phyloP scores from a whole-genome alignment of 768 basidiomycete genomes.

The Tremella fuciformis region DNA sequence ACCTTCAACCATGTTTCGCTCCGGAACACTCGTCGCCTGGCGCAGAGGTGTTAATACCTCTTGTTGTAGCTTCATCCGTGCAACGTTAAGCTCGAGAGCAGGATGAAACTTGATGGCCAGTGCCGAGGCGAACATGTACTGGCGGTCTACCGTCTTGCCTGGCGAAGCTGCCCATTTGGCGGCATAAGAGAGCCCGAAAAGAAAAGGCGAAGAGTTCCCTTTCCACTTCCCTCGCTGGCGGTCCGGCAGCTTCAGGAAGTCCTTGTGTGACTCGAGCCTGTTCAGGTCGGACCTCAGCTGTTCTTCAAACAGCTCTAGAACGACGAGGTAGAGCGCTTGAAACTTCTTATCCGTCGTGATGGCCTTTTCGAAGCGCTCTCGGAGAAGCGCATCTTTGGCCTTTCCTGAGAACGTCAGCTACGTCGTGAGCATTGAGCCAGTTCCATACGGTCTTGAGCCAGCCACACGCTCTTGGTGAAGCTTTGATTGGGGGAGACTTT shows the following conservation, averaged over 20 bases:
- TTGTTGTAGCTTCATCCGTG: constrained; percentile 62
- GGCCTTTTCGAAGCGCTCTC: constrained; percentile 19
- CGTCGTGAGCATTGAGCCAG: neutral
- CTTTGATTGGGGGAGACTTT: neutral
- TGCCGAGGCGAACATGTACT: constrained; percentile 66
- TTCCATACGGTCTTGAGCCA: constrained; percentile 2
- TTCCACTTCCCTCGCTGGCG: constrained; percentile 28
- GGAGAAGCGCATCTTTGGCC: constrained; percentile 26
- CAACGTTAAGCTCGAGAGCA: constrained; percentile 52
- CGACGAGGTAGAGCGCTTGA: constrained; percentile 63
- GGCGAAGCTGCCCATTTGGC: constrained; percentile 72
- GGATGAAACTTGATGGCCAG: constrained; percentile 59
- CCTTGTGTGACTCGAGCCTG: constrained; percentile 50
- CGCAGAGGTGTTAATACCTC: constrained; percentile 64
- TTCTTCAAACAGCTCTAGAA: constrained; percentile 62
- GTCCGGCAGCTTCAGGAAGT: constrained; percentile 47
- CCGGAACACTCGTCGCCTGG: constrained; percentile 56
- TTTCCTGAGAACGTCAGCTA: constrained; percentile 7
- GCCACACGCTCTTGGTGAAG: constrained; percentile 8
- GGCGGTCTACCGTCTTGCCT: constrained; percentile 61
- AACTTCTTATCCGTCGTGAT: constrained; percentile 55
- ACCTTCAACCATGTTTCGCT: constrained; percentile 50
- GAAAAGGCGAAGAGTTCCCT: constrained; percentile 18
- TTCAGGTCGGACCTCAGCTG: constrained; percentile 58
- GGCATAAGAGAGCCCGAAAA: constrained; percentile 59